Conservation (phyloP, 2,329 filamentous ascomycete genomes). For the Colletotrichum costaricense region DNA sequence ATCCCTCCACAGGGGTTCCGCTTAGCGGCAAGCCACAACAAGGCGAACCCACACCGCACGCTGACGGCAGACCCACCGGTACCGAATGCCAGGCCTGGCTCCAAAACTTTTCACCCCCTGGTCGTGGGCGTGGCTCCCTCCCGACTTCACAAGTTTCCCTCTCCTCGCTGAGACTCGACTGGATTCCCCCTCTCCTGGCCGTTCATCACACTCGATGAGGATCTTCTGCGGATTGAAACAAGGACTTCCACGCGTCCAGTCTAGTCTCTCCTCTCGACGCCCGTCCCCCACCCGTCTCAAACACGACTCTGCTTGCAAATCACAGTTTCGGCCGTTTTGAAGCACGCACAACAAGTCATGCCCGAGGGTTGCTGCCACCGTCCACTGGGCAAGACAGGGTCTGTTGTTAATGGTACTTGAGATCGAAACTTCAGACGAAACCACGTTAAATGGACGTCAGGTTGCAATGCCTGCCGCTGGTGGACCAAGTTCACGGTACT, state of each 20-base stretch:
- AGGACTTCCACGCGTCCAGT: slow-evolving; percentile 29
- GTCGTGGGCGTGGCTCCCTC: slow-evolving; percentile 18
- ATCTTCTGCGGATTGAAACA: slow-evolving; percentile 32
- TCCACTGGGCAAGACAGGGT: not conserved
- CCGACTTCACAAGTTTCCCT: slow-evolving; percentile 10
- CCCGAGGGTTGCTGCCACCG: not conserved
- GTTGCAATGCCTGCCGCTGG: slow-evolving; percentile 3
- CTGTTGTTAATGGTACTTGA: slow-evolving; percentile 7
- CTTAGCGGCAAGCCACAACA: slow-evolving; percentile 33
- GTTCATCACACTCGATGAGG: slow-evolving; percentile 16
- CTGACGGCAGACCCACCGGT: slow-evolving; percentile 24
- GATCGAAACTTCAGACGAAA: slow-evolving; percentile 32
- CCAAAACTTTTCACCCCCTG: slow-evolving; percentile 28
- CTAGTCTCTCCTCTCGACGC: slow-evolving; percentile 7
- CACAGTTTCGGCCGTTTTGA: slow-evolving; percentile 25
- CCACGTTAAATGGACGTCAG: slow-evolving; percentile 18
- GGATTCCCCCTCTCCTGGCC: not conserved
- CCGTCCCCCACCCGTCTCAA: slow-evolving; percentile 31
- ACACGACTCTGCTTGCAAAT: slow-evolving; percentile 27
- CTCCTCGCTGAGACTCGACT: not conserved
- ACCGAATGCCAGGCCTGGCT: slow-evolving; percentile 31
- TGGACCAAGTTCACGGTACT: slow-evolving; percentile 22
- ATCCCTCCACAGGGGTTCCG: slow-evolving; percentile 28
- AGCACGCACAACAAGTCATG: slow-evolving; percentile 27
- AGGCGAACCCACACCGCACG: slow-evolving; percentile 18